Evolutionary conservation across 768 basidiomycete genomes (phyloP).

Genomic region (Agaricus sinodeliciosus): DNA sequence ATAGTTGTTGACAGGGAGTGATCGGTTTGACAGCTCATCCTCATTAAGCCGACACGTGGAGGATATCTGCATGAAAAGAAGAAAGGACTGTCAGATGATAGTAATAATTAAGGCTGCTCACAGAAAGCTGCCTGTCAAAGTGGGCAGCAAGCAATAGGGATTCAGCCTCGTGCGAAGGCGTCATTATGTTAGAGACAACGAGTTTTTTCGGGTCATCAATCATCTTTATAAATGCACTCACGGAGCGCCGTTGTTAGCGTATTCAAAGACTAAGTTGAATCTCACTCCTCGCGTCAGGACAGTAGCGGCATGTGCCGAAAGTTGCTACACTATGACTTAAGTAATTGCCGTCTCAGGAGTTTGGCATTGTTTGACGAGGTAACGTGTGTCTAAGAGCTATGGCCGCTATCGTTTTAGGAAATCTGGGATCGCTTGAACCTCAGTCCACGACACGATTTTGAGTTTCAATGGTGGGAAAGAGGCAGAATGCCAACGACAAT

Average conservation of each 20-base stretch:
- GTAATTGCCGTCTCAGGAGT: background rate
- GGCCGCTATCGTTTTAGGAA: background rate
- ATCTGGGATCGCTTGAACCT: background rate
- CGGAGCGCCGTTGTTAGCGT: conserved; percentile 4
- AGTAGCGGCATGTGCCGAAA: conserved; percentile 2
- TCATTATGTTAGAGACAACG: background rate
- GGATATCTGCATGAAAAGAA: background rate
- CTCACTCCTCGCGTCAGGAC: conserved; percentile 2
- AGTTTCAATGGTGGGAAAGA: background rate
- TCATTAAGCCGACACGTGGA: conserved; percentile 2
- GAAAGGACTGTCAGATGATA: conserved; percentile 14
- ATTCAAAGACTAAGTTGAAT: background rate
- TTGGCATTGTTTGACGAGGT: background rate
- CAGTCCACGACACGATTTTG: background rate
- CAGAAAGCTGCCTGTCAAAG: conserved; percentile 11
- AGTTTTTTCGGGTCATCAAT: background rate
- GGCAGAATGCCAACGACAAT: too few relatives aligned
- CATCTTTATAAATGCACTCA: background rate
- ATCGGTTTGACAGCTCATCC: conserved; percentile 2
- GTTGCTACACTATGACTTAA: too few relatives aligned
- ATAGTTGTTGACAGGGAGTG: background rate
- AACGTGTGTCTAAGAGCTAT: background rate
- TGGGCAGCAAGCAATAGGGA: conserved; percentile 3
- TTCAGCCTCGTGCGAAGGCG: background rate
- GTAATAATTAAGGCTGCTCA: conserved; percentile 9